phyloP scores from a whole-genome alignment of 2,329 filamentous ascomycete genomes.

The Chaetomium sp. region DNA sequence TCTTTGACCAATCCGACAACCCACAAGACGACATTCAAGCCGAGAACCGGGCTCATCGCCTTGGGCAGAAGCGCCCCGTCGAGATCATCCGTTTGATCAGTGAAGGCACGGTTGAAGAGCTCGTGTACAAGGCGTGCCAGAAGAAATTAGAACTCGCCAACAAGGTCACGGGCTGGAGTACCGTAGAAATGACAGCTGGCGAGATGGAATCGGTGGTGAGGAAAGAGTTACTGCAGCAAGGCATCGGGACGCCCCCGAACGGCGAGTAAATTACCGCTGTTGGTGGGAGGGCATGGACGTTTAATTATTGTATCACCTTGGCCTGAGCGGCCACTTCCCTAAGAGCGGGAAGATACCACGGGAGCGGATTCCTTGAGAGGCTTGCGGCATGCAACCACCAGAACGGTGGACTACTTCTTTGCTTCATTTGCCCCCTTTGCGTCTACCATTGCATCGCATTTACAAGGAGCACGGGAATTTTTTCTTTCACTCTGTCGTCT shows the following conservation, averaged over 20 bases:
- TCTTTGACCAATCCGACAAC: slow-evolving; percentile 96
- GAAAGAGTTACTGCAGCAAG: slow-evolving; percentile 17
- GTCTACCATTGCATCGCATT: background rate
- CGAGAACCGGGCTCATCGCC: slow-evolving; percentile 91
- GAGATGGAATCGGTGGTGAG: slow-evolving; percentile 26
- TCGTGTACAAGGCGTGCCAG: slow-evolving; percentile 83
- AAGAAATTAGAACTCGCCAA: slow-evolving; percentile 86
- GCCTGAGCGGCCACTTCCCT: no score
- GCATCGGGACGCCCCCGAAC: slow-evolving; percentile 15
- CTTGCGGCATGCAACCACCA: no score
- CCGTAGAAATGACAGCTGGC: slow-evolving; percentile 21
- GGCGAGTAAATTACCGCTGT: slow-evolving; percentile 2
- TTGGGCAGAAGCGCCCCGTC: slow-evolving; percentile 84
- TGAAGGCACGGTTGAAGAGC: slow-evolving; percentile 78
- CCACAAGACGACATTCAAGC: slow-evolving; percentile 98
- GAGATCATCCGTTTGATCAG: slow-evolving; percentile 85
- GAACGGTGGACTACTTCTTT: no score
- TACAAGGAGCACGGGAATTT: slow-evolving; percentile 1
- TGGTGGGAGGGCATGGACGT: background rate
- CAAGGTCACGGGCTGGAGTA: slow-evolving; percentile 41
- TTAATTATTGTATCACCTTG: no score
- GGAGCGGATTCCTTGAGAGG: no score
- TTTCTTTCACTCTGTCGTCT: background rate
- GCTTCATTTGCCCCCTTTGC: background rate
- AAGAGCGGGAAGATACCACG: no score